phyloP scores from a whole-genome alignment of 1,139 yeast species.

The Zygotorulaspora mrakii region DNA sequence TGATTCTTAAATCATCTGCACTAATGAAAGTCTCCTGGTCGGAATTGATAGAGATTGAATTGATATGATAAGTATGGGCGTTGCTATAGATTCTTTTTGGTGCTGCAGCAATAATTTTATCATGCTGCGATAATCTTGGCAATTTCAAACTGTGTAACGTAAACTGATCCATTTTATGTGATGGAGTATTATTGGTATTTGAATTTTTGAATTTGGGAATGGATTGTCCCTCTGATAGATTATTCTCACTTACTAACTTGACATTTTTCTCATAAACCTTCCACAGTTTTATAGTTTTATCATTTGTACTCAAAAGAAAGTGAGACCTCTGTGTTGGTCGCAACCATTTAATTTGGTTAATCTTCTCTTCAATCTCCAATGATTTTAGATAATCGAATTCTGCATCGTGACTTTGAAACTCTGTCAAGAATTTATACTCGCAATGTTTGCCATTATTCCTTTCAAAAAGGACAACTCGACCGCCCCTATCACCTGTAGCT shows the following conservation, averaged over 20 bases:
- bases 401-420: conserved; percentile 97
- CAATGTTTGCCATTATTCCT: conserved; percentile 75
- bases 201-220: conserved; percentile 12
- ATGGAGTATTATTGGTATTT: conserved; percentile 19
- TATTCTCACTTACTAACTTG: conserved; percentile 88
- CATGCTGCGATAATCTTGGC: conserved; percentile 88
- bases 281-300: conserved; percentile 97
- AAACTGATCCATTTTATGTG: conserved; percentile 27
- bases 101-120: conserved; percentile 90
- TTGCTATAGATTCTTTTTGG: conserved; percentile 90
- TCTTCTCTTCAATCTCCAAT: conserved; percentile 95
- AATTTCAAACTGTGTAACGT: conserved; percentile 51
- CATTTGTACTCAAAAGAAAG: conserved; percentile 86
- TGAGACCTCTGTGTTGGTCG: conserved; percentile 83
- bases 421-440: conserved; percentile 93
- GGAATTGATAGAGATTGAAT: conserved; percentile 88
- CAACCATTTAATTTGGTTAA: conserved; percentile 96
- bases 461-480: conserved; percentile 93
- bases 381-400: conserved; percentile 96
- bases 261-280: conserved; percentile 89
- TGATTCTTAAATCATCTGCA: conserved; percentile 92
- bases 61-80: conserved; percentile 98
- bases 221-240: conserved; percentile 42
- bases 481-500: conserved; percentile 99
- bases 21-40: conserved; percentile 95